Conservation (phyloP, 2,329 filamentous ascomycete genomes). For the Pyrenochaeta sp. region DNA sequence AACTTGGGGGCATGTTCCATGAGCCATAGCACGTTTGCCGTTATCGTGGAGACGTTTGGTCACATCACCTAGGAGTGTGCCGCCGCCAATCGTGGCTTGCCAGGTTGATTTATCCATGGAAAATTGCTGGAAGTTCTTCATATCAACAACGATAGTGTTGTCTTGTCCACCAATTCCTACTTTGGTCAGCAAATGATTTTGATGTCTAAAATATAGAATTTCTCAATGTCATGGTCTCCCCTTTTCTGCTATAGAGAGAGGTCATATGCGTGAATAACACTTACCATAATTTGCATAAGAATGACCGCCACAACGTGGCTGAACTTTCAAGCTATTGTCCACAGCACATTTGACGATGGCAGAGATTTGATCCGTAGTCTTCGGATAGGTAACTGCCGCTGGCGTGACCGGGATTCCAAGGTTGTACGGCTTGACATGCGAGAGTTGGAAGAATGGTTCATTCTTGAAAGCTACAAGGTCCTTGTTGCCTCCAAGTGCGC, state of each 20-base stretch:
- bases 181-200: background rate
- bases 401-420: conserved; percentile 52
- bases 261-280: background rate
- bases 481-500: conserved; percentile 35
- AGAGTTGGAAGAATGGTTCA: conserved; percentile 36
- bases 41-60: conserved; percentile 44
- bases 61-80: conserved; percentile 56
- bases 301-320: conserved; percentile 70
- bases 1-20: conserved; percentile 53
- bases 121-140: conserved; percentile 58
- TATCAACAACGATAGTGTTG: conserved; percentile 58
- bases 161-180: conserved; percentile 56
- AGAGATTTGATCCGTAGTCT: conserved; percentile 61
- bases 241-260: too few species aligned
- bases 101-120: conserved; percentile 52
- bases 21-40: conserved; percentile 54
- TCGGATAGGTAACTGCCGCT: conserved; percentile 64
- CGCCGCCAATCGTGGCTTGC: conserved; percentile 58
- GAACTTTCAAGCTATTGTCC: conserved; percentile 60
- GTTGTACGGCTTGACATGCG: conserved; percentile 48
- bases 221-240: too few species aligned
- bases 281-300: conserved; percentile 63
- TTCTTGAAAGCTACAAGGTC: conserved; percentile 31
- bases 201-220: conserved; percentile 1
- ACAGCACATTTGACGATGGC: conserved; percentile 66